These are phyloP conservation scores for Sporothrix globosa DNA, from an alignment of 2,329 filamentous ascomycete genomes.

Conservation along the genomic window DNA sequence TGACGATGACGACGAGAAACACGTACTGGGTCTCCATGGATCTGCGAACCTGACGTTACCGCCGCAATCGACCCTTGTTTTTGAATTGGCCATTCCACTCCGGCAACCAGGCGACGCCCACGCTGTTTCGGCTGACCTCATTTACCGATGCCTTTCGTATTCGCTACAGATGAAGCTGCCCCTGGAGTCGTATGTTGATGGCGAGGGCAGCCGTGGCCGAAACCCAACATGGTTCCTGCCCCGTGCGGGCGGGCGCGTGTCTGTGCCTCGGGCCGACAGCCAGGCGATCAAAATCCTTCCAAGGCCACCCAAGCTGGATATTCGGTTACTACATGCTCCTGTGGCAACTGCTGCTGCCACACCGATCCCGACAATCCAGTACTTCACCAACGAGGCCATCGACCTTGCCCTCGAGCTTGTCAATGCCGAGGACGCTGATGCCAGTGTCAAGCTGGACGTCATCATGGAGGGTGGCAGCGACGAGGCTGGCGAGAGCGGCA, in stretches of 20 bases:
- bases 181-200: constrained; percentile 47
- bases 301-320: constrained; percentile 87
- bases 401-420: constrained; percentile 68
- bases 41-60: constrained; percentile 65
- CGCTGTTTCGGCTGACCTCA: constrained; percentile 65
- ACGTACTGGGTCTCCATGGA: constrained; percentile 18
- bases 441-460: constrained; percentile 70
- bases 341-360: background rate
- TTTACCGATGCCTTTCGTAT: constrained; percentile 67
- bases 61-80: constrained; percentile 69
- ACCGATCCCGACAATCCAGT: constrained; percentile 51
- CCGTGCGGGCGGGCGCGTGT: constrained; percentile 49
- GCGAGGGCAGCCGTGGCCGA: constrained; percentile 32
- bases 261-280: constrained; percentile 54
- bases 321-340: constrained; percentile 53
- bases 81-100: constrained; percentile 71
- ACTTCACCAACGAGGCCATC: constrained; percentile 83
- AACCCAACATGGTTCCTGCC: constrained; percentile 55
- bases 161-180: constrained; percentile 67
- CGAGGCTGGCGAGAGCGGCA: constrained; percentile 10
- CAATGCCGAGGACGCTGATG: constrained; percentile 83
- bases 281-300: constrained; percentile 73
- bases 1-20: background rate
- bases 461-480: constrained; percentile 60
- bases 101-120: constrained; percentile 80